These are phyloP conservation scores for Millerago galiae DNA, from an alignment of 805 yeast genomes.

Conservation along the genomic window DNA sequence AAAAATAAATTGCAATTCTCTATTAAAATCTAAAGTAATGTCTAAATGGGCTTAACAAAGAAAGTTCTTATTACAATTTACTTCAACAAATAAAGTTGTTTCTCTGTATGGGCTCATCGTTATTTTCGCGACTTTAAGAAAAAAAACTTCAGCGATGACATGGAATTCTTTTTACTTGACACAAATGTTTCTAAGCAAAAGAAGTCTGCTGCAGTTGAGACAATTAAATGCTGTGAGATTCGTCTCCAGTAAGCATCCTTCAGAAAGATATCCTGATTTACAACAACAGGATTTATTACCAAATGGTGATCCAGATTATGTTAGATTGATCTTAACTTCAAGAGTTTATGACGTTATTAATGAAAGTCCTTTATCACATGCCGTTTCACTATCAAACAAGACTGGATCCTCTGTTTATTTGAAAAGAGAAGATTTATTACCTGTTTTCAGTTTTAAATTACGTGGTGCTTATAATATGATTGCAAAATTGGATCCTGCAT, in stretches of 20 bases:
- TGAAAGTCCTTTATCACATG: conserved; percentile 80
- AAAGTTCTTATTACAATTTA: conserved; percentile 39
- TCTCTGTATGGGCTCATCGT: too few relatives aligned
- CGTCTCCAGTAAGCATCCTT: background rate
- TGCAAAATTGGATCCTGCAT: conserved; percentile 63
- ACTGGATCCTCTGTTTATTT: conserved; percentile 70
- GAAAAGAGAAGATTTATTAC: conserved; percentile 89
- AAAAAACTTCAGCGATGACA: too few relatives aligned
- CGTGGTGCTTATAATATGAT: conserved; percentile 98
- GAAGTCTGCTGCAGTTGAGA: background rate
- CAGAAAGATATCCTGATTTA: conserved; percentile 17
- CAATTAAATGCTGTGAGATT: background rate
- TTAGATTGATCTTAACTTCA: conserved; percentile 83
- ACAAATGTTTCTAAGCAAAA: background rate
- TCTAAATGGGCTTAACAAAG: conserved; percentile 18
- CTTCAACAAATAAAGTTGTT: conserved; percentile 39
- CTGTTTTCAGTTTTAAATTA: conserved; percentile 92
- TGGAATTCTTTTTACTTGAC: background rate
- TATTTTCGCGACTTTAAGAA: too few relatives aligned
- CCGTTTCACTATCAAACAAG: conserved; percentile 66
- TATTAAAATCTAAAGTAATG: too few relatives aligned
- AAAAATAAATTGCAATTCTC: background rate
- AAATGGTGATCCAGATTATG: conserved; percentile 83
- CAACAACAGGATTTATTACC: conserved; percentile 43
- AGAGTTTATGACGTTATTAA: conserved; percentile 92